Evolutionary conservation across 2,329 filamentous ascomycete species (phyloP).

Genomic region (Sclerotinia borealis): DNA sequence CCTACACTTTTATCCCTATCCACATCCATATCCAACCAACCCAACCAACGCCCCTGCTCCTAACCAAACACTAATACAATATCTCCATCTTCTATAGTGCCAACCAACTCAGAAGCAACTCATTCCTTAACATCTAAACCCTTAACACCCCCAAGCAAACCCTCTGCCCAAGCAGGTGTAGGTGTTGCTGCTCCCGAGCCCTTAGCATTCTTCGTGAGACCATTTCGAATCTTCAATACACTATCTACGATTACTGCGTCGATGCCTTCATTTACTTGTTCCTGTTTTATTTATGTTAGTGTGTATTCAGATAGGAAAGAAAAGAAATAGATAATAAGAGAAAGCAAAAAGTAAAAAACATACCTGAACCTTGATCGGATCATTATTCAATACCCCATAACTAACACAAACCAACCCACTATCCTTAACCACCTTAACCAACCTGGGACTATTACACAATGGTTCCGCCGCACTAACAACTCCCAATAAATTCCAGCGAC

Average conservation of each 20-base stretch:
- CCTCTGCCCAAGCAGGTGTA: slow-evolving; percentile 1
- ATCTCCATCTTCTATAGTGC: too few species aligned
- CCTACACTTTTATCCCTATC: too few species aligned
- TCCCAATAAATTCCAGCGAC: slow-evolving; percentile 88
- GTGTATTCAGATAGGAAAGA: neutral
- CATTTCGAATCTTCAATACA: slow-evolving; percentile 87
- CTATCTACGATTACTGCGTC: slow-evolving; percentile 97
- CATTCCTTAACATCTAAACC: neutral
- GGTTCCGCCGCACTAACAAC: slow-evolving; percentile 87
- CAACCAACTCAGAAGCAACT: too few species aligned
- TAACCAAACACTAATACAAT: neutral
- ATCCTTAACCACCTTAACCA: slow-evolving; percentile 92
- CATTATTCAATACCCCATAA: slow-evolving; percentile 88
- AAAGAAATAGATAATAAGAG: too few species aligned
- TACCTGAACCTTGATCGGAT: slow-evolving; percentile 79
- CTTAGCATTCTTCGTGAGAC: slow-evolving; percentile 44
- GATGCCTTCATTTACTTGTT: slow-evolving; percentile 88
- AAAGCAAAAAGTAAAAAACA: slow-evolving; percentile 29
- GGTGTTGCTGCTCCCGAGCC: neutral
- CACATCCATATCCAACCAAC: too few species aligned
- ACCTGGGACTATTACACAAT: slow-evolving; percentile 77
- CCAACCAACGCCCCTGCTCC: neutral
- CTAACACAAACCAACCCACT: slow-evolving; percentile 89
- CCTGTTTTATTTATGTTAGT: slow-evolving; percentile 17
- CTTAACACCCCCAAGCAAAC: neutral